Conservation (phyloP, 2,329 filamentous ascomycete genomes). For the Onygenales sp. region DNA sequence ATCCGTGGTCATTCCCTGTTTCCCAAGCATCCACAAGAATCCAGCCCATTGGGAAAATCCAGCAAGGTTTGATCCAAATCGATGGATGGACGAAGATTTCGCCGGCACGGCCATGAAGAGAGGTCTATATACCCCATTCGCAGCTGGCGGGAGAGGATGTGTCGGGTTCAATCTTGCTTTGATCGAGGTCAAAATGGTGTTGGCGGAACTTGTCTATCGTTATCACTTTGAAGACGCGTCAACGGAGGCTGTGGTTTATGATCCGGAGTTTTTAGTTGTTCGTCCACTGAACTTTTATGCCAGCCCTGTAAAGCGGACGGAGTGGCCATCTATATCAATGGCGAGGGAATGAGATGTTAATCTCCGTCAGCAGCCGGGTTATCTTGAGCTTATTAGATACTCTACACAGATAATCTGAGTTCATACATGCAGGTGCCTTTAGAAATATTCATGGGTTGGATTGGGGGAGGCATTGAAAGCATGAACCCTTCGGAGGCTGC, state of each 20-base stretch:
- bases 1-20: neutral
- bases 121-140: neutral
- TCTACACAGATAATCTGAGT: too few species aligned
- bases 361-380: too few species aligned
- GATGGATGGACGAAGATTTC: neutral
- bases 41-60: neutral
- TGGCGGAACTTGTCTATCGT: neutral
- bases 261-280: slow-evolving; percentile 3
- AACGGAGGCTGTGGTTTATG: slow-evolving; percentile 1
- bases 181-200: neutral
- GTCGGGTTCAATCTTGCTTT: neutral
- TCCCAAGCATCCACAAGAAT: neutral
- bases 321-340: neutral
- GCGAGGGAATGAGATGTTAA: neutral
- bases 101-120: neutral
- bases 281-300: slow-evolving; percentile 2
- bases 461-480: too few species aligned
- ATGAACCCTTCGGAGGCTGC: too few species aligned
- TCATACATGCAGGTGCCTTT: too few species aligned
- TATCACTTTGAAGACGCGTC: neutral
- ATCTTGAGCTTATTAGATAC: too few species aligned
- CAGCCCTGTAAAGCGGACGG: neutral
- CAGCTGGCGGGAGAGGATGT: neutral
- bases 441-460: too few species aligned
- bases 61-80: neutral